Evolutionary conservation across 2,329 filamentous ascomycete species (phyloP).

Genomic region (Trichoderma sp.): DNA sequence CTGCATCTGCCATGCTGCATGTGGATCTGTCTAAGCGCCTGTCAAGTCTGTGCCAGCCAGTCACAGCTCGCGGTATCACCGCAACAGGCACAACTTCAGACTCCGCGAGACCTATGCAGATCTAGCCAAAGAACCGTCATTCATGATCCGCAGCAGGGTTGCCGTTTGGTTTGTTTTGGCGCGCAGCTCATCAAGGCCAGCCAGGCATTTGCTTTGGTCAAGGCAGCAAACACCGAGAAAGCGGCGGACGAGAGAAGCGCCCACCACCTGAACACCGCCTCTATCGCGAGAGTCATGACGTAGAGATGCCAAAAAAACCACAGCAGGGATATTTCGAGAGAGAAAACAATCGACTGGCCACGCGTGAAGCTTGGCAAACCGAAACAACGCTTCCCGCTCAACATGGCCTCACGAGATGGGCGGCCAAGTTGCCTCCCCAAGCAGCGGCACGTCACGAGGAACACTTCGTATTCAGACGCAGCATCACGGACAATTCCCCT

Average conservation of each 20-base stretch:
- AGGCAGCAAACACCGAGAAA: background rate
- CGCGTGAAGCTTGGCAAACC: background rate
- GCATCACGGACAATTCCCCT: background rate
- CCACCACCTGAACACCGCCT: background rate
- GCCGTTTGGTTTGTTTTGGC: background rate
- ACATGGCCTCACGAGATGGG: background rate
- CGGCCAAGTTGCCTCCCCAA: background rate
- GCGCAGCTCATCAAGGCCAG: background rate
- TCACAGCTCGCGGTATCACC: background rate
- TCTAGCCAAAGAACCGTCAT: background rate
- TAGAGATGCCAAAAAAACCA: too few relatives aligned
- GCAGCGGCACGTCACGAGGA: background rate
- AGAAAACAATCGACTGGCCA: background rate
- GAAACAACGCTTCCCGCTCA: background rate
- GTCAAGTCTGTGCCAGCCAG: constrained; percentile 2
- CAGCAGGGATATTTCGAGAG: too few relatives aligned
- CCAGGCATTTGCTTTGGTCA: background rate
- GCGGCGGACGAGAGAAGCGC: background rate
- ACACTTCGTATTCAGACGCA: background rate
- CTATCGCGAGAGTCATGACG: background rate
- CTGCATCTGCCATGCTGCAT: background rate
- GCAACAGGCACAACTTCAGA: constrained; percentile 6
- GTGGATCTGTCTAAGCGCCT: constrained; percentile 16
- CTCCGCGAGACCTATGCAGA: background rate
- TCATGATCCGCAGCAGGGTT: background rate